Percentiles rank a stretch among this genome's conserved stretches.
Evolutionary conservation across 2,329 filamentous ascomycete genomes (phyloP).

Genomic region (Colletotrichum sp.): DNA sequence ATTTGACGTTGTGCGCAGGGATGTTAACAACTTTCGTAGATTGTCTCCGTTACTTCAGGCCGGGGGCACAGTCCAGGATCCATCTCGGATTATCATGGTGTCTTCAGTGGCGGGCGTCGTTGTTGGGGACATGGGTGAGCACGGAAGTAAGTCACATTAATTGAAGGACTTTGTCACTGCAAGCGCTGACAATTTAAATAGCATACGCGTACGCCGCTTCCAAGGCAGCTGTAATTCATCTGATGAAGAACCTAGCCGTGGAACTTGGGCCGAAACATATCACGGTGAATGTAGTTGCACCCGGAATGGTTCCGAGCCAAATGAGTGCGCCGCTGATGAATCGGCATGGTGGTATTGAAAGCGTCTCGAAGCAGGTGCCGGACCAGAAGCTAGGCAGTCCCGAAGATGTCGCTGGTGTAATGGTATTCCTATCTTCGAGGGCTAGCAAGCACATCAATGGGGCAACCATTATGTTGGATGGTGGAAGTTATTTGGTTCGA

Average conservation of each 20-base stretch:
- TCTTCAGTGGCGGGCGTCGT: not conserved
- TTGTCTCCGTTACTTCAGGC: not conserved
- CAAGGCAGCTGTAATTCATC: not conserved
- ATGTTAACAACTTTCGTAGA: not conserved
- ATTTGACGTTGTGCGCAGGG: fast-evolving
- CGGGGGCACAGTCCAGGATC: not conserved
- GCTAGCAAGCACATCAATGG: not conserved
- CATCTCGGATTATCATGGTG: not conserved
- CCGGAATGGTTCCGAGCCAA: not conserved
- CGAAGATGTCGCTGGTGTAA: not conserved
- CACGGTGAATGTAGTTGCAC: not conserved
- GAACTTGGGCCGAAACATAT: not conserved
- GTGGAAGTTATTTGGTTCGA: not conserved
- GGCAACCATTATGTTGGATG: not conserved
- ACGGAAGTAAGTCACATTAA: not conserved
- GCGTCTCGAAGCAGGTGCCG: not conserved
- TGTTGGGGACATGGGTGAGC: not conserved
- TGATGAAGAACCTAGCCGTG: not conserved
- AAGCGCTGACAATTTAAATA: not conserved
- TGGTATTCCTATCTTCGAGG: not conserved
- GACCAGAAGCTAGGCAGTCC: not conserved
- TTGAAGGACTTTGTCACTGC: not conserved
- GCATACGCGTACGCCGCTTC: not conserved
- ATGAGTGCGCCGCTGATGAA: not conserved
- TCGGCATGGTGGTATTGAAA: not conserved